Evolutionary conservation across 2,329 filamentous ascomycete species (phyloP).

Genomic region (Stylonectria norvegica): DNA sequence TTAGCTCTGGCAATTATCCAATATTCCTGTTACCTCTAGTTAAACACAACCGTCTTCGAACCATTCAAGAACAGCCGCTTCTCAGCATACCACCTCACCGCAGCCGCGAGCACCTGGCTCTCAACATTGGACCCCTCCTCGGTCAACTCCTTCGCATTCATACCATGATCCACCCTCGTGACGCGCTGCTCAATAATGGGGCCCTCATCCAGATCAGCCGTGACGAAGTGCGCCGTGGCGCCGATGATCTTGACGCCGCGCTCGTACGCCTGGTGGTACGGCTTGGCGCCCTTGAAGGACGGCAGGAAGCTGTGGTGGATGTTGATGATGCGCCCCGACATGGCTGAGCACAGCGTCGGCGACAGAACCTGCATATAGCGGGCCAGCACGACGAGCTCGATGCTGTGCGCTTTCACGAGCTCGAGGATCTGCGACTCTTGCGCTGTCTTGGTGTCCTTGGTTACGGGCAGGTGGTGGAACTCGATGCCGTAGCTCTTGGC

Average conservation of each 20-base stretch:
- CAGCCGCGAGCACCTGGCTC: constrained; percentile 75
- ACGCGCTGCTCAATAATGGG: constrained; percentile 87
- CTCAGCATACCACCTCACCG: constrained; percentile 82
- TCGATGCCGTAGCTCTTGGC: constrained; percentile 71
- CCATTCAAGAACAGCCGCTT: constrained; percentile 74
- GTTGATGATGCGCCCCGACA: constrained; percentile 87
- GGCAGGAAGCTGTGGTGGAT: constrained; percentile 88
- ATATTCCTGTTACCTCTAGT: constrained; percentile 18
- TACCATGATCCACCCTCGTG: constrained; percentile 69
- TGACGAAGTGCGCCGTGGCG: constrained; percentile 82
- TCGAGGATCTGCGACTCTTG: constrained; percentile 72
- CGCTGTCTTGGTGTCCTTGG: constrained; percentile 69
- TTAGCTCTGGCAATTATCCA: neutral
- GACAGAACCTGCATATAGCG: constrained; percentile 87
- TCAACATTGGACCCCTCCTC: constrained; percentile 81
- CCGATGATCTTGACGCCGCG: constrained; percentile 86
- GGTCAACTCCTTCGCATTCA: constrained; percentile 72
- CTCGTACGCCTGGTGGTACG: constrained; percentile 84
- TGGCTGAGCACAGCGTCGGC: constrained; percentile 68
- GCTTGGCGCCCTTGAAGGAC: constrained; percentile 83
- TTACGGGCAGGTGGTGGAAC: constrained; percentile 79
- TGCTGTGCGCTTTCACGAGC: constrained; percentile 62
- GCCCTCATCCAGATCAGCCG: constrained; percentile 78
- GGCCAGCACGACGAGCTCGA: constrained; percentile 77
- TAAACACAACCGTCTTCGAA: constrained; percentile 76